Evolutionary conservation across 1,139 yeast genomes (phyloP).

Genomic region (Saccharomycopsis phalli): DNA sequence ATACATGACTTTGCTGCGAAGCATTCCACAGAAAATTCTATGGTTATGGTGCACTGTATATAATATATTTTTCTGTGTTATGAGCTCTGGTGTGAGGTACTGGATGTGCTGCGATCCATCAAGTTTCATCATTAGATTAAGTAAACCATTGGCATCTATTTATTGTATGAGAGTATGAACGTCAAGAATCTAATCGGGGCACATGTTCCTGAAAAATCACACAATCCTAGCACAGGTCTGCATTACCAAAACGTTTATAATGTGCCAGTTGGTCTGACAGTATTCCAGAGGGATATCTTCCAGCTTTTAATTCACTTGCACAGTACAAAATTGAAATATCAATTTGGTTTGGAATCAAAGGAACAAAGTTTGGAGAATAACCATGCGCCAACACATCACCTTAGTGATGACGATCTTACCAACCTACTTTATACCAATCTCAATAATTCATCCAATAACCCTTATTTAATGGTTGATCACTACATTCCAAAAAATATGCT

Average conservation of each 20-base stretch:
- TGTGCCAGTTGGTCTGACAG: conserved; percentile 48
- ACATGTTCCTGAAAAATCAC: no score
- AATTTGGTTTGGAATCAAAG: conserved; percentile 22
- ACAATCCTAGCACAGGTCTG: no score
- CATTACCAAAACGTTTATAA: conserved; percentile 32
- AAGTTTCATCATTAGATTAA: no score
- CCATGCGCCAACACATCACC: not conserved
- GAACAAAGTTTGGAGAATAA: conserved; percentile 17
- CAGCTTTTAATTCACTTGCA: conserved; percentile 49
- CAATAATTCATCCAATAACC: conserved; percentile 47
- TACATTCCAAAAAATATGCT: conserved; percentile 62
- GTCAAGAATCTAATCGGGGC: no score
- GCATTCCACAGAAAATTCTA: no score
- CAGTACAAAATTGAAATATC: conserved; percentile 33
- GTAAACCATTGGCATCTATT: no score
- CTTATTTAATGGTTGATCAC: conserved; percentile 63
- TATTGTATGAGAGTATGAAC: no score
- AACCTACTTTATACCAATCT: conserved; percentile 43
- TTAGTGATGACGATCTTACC: conserved; percentile 7
- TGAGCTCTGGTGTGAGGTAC: no score
- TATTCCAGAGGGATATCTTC: conserved; percentile 45
- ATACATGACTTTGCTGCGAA: no score
- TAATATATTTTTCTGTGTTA: no score
- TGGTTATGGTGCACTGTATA: no score
- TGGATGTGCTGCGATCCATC: no score